Base-by-base conservation (phyloP, 2,329 filamentous ascomycete genomes). In the Verticillium albo-atrum region DNA sequence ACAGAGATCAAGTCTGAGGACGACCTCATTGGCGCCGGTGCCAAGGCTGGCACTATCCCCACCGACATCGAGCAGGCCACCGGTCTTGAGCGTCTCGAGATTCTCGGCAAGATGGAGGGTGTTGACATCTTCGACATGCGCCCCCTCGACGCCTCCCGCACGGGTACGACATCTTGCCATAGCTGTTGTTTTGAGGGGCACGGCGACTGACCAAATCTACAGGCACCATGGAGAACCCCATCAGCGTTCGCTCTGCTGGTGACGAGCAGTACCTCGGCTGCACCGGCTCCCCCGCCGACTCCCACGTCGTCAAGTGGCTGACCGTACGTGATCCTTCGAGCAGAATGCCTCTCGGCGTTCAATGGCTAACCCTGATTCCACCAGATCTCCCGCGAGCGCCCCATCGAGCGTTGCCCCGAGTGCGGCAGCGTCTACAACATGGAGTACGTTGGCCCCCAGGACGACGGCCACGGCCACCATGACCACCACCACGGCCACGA, bases 61-160 rank as follows among this genome's bases (percentile, higher is more conserved):
- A 96, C 91, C 79, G 95, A 99, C 79, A 78, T 96, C 74, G 92
- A 98, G 77, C 95, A 99, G 79, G 81, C 95, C 62, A 98, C 95
- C 69, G 95, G 95, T 90, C 85, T 98, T 62, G 95, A 99, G 84
- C 93, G 95, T 86, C 86, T 99, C 69, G 95, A 99, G 81, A 95
- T 99, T 72, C 84, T 99, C 75, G 95, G 95, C 80, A 99, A 99
- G 88, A 97, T 98, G 90, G 92, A 98, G 84, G 93, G 95, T 67
- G 82, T 97, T 71, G 95, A 99, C 75, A 83, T 98, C 75, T 99
- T 99, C 82, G 93, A 99, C 81, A 97, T 98, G 95, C 89, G 87
- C 78, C 95, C 95, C 65, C 86, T 99, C 70, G 95, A 98, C 76
- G 84, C 94, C 65, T 95, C 90, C 76, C 89, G 95, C 74, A 86